These are phyloP conservation scores for Suhomyces ambrosiae DNA, from an alignment of 1,139 yeast species.

Conservation along the genomic window DNA sequence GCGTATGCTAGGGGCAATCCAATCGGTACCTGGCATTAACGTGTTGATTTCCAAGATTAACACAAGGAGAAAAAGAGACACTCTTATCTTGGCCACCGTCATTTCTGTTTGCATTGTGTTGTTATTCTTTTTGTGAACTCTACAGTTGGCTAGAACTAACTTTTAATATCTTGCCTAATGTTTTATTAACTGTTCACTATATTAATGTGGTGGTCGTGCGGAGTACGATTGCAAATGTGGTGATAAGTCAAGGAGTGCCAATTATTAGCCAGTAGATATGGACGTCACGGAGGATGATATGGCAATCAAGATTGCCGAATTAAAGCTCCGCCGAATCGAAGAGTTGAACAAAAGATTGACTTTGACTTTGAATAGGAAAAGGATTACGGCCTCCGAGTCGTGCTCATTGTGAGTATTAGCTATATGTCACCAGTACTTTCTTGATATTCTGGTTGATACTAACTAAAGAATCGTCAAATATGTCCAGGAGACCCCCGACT, in stretches of 20 bases:
- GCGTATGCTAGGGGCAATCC: constrained; percentile 60
- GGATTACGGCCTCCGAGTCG: constrained; percentile 72
- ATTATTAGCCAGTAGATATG: constrained; percentile 2
- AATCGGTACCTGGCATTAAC: constrained; percentile 80
- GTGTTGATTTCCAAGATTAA: constrained; percentile 77
- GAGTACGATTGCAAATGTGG: constrained; percentile 12
- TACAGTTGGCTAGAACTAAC: background rate
- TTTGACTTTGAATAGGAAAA: constrained; percentile 54
- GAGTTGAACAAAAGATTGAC: constrained; percentile 60
- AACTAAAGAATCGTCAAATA: constrained; percentile 41
- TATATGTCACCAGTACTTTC: too few species aligned
- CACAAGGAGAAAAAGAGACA: constrained; percentile 85
- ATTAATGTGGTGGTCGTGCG: constrained; percentile 10
- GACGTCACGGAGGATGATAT: constrained; percentile 14
- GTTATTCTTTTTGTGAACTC: constrained; percentile 48
- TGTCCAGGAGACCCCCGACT: constrained; percentile 53
- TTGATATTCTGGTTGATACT: too few species aligned
- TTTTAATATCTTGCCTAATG: background rate
- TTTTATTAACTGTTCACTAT: background rate
- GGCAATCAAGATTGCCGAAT: constrained; percentile 34
- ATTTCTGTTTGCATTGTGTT: constrained; percentile 74
- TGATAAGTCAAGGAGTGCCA: background rate
- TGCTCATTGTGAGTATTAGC: constrained; percentile 46
- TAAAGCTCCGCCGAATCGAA: constrained; percentile 65
- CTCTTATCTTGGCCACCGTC: constrained; percentile 76